phyloP scores from a whole-genome alignment of 441 rosid species.

The Populus hybrid region DNA sequence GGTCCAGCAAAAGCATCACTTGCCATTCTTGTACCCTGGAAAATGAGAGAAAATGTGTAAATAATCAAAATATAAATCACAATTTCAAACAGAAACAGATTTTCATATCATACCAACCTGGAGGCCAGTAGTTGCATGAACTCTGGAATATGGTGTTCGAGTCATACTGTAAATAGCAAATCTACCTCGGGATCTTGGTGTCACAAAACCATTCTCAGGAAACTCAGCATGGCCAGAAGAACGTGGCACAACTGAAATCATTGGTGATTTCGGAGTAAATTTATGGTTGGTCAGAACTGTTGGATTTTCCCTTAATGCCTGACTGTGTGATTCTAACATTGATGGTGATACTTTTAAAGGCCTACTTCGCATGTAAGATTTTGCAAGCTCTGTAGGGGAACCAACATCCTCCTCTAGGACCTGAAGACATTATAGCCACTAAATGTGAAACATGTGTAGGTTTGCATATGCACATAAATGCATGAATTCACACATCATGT shows the following conservation, averaged over 20 bases:
- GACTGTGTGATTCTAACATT: constrained; percentile 39
- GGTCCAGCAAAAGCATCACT: constrained; percentile 37
- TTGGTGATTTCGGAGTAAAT: constrained; percentile 43
- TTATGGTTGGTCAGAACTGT: constrained; percentile 30
- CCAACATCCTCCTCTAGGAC: constrained; percentile 66
- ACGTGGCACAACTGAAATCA: constrained; percentile 45
- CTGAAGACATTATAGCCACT: constrained; percentile 46
- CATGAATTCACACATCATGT: background rate
- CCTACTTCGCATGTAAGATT: constrained; percentile 89
- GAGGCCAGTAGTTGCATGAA: constrained; percentile 33
- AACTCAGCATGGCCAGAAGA: constrained; percentile 40
- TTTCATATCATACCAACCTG: constrained; percentile 43
- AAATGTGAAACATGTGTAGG: constrained; percentile 22
- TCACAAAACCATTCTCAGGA: constrained; percentile 62
- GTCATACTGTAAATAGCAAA: constrained; percentile 95
- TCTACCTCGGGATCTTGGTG: constrained; percentile 83
- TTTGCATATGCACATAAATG: background rate
- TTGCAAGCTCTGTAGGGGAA: constrained; percentile 95
- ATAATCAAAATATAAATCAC: constrained; percentile 9
- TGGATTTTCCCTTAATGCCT: constrained; percentile 48
- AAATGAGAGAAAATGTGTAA: constrained; percentile 9
- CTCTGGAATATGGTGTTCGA: constrained; percentile 75
- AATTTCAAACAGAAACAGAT: constrained; percentile 9
- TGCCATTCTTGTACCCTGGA: constrained; percentile 36
- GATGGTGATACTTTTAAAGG: constrained; percentile 71